Percentiles rank a stretch among this genome's conserved stretches.
These are phyloP conservation scores for Candida morakotiae DNA, from an alignment of 805 yeast genomes.

Conservation along the genomic window DNA sequence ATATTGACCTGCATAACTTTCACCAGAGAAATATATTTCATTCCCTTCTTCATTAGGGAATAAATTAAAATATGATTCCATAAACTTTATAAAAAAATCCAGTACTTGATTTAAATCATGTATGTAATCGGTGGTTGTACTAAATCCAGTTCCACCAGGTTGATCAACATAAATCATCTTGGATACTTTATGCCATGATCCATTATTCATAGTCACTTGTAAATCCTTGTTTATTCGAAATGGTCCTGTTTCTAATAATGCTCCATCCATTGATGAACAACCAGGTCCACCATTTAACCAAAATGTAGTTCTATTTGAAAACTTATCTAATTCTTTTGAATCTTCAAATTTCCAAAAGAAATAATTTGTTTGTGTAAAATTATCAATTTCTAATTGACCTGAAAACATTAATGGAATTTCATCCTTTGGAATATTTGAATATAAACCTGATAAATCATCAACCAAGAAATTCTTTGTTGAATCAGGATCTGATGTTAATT, in stretches of 20 bases:
- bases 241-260: constrained; percentile 89
- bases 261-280: constrained; percentile 97
- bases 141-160: constrained; percentile 92
- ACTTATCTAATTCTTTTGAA: constrained; percentile 18
- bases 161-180: constrained; percentile 88
- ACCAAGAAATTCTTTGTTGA: constrained; percentile 19
- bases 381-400: constrained; percentile 59
- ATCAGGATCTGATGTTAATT: neutral
- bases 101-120: constrained; percentile 55
- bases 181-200: constrained; percentile 80
- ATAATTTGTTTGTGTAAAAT: constrained; percentile 51
- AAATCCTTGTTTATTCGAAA: constrained; percentile 50
- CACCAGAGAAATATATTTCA: constrained; percentile 83
- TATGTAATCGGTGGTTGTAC: constrained; percentile 55
- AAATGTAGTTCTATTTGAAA: constrained; percentile 50
- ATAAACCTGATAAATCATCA: constrained; percentile 34
- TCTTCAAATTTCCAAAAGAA: constrained; percentile 74
- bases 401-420: constrained; percentile 54
- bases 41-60: constrained; percentile 70
- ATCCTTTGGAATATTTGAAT: constrained; percentile 22
- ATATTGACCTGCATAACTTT: constrained; percentile 95
- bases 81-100: constrained; percentile 57
- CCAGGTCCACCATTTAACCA: constrained; percentile 99
- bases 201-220: constrained; percentile 53
- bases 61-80: constrained; percentile 58